Evolutionary conservation across 345 rosid genomes (phyloP), one percentile per base, ranked within the genome.

Genomic region (Toxicodendron radicans): DNA sequence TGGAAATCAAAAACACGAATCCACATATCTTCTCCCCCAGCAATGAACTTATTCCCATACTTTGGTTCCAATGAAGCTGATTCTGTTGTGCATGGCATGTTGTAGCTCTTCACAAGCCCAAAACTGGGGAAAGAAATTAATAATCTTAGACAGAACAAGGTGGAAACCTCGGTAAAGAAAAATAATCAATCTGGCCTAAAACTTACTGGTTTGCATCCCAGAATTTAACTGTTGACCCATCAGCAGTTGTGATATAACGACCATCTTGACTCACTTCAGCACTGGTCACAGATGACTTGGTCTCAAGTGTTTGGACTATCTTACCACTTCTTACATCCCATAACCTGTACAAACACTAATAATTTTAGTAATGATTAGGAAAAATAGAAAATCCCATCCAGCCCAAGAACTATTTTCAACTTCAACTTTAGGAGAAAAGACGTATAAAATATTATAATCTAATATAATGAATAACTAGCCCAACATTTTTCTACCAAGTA

Each of bases 11-110:
- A 88, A 52, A 87, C 66, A 66, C 79, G 92, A 65, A 91, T 82
- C 98, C 95, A 93, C 97, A 93, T 91, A 75, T 91, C 93, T 78
- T 93, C 98, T 83, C 98, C 95, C 56, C 97, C 97, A 67, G 93
- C 92, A 70, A 91, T 85, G 74, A 93, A 91, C 84, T 90, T 93
- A 65, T 84, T 91, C 13, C 98, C 98, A 76, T 78, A 67, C 76
- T 85, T 91, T 5, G 97, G 94, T 77, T 93, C 98, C 82, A 93
- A 53, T 0, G 97, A 93, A 5, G 92, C 93, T 24, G 95, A 90
- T 80, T 92, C 95, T 62, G 85, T 81, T 58, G 78, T 82, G 82
- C 87, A 86, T 35, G 82, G 82, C 87, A 83, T 83, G 75, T 78
- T 78, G 81, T 78, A 80, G 73, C 82, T 80, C 73, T 83, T 83